phyloP scores from a whole-genome alignment of 116 monocot genomes.

The Iris pallida region DNA sequence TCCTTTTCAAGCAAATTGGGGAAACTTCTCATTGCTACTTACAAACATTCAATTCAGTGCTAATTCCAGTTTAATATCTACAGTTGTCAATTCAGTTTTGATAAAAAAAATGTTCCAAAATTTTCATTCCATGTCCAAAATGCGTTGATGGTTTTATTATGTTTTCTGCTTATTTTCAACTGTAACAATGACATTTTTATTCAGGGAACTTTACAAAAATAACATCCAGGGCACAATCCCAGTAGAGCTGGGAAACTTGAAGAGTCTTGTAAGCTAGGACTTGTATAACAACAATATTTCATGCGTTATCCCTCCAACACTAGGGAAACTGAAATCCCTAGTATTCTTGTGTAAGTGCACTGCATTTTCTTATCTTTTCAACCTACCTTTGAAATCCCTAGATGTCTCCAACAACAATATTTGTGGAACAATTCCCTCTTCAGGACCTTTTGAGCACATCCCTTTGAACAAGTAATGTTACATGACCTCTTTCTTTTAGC shows the following conservation, averaged over 20 bases:
- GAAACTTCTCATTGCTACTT: too few species aligned
- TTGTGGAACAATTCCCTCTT: constrained; percentile 95
- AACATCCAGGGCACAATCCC: constrained; percentile 89
- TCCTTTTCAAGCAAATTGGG: too few species aligned
- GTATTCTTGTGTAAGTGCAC: constrained; percentile 93
- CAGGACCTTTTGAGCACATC: constrained; percentile 90
- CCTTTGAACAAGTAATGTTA: constrained; percentile 82
- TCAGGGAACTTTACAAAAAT: constrained; percentile 95
- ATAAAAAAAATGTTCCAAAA: too few species aligned
- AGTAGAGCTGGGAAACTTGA: constrained; percentile 73
- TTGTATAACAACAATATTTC: constrained; percentile 98
- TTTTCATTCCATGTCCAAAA: too few species aligned
- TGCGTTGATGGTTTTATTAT: too few species aligned
- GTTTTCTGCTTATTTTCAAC: too few species aligned
- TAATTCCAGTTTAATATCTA: too few species aligned
- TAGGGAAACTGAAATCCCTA: constrained; percentile 87
- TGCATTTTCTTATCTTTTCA: too few species aligned
- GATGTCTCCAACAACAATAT: constrained; percentile 87
- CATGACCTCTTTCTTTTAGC: background rate
- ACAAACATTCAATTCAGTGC: too few species aligned
- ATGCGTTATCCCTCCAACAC: constrained; percentile 69
- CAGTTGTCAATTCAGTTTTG: too few species aligned
- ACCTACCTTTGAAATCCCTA: too few species aligned
- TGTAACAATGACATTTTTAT: too few species aligned
- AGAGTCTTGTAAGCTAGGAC: constrained; percentile 84